Base-by-base conservation (phyloP, 2,329 filamentous ascomycete species). In the Pseudogymnoascus sp. region DNA sequence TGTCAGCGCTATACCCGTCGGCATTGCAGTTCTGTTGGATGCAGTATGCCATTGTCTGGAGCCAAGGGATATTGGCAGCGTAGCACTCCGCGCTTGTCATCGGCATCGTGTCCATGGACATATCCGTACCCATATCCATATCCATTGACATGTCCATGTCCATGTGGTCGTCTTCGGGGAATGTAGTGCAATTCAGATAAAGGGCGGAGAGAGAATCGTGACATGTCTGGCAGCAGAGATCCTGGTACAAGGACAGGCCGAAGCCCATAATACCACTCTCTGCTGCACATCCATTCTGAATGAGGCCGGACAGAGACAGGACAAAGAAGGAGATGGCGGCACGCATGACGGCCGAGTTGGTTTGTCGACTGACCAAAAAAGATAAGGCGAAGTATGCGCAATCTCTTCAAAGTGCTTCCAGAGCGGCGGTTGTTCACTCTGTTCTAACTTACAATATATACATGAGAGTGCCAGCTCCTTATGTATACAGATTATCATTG, bases 151-250 rank as follows among this genome's bases (percentile, higher is more conserved):
- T 69, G 16, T 51, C 47, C 18, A 16, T 60, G n/a, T 57, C 60
- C 60, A 21, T 60, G n/a, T 45, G 37, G 51, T 45, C 45, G 10
- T 21, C 40, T 12, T 54, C 62, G n/a, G 16, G 62, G 16, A 71
- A 69, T n/a, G 67, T 68, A 2, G 72, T 72, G 65, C 72, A 74
- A 40, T 63, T 68, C 37, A 73, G 62, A 40, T 67, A 69, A 6
- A 71, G 63, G 23, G 66, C 64, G n/a, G 70, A 69, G 34, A 74
- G 66, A 2, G 67, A 62, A 37, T 71, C 68, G 62, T 68, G 66
- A 54, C 72, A 74, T 40, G 71, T 66, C 11, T 67, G 68, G 61
- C 66, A 69, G 60, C 72, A 74, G 3, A 68, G 63, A 5, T 70
- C 69, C n/a, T 64, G 60, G 63, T 69, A 74, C 64, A 72, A 62